Percentiles rank a stretch among this genome's conserved stretches.
These are phyloP conservation scores for Verruconis gallopava DNA, from an alignment of 2,329 filamentous ascomycete genomes.

Conservation along the genomic window DNA sequence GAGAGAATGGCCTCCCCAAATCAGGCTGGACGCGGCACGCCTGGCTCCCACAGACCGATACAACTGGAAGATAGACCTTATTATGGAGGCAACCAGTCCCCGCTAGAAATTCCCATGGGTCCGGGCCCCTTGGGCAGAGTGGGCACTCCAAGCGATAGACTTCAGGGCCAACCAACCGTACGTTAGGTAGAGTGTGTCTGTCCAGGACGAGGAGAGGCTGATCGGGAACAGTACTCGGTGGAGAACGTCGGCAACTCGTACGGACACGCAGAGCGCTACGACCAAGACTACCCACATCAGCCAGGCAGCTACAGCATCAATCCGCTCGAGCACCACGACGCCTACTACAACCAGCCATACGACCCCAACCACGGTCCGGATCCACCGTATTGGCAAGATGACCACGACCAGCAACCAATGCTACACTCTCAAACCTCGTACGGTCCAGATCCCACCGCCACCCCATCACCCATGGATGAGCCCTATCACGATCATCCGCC, in stretches of 20 bases:
- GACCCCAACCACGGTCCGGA: conserved; percentile 48
- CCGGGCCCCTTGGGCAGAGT: conserved; percentile 27
- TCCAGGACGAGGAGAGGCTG: too few species aligned
- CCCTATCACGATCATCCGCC: conserved; percentile 27
- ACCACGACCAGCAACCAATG: conserved; percentile 65
- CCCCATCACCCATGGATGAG: conserved; percentile 28
- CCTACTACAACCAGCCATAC: conserved; percentile 75
- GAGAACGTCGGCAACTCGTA: conserved; percentile 53
- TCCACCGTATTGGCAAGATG: conserved; percentile 50
- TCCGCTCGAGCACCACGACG: conserved; percentile 76
- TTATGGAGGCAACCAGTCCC: conserved; percentile 32
- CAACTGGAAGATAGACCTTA: conserved; percentile 72
- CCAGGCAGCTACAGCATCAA: conserved; percentile 47
- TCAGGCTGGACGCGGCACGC: conserved; percentile 40
- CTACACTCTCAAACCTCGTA: conserved; percentile 48
- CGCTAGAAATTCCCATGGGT: conserved; percentile 58
- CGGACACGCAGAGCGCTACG: conserved; percentile 49
- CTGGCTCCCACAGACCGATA: conserved; percentile 67
- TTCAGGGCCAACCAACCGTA: conserved; percentile 76
- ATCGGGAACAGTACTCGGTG: conserved; percentile 48
- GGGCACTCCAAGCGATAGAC: conserved; percentile 57
- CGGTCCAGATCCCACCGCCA: conserved; percentile 44
- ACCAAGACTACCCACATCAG: conserved; percentile 37
- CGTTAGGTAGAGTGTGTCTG: conserved; percentile 28
- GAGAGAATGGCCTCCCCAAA: conserved; percentile 40